These are phyloP conservation scores for Groenewaldozyma salmanticensis DNA, from an alignment of 805 yeast genomes.

Conservation along the genomic window DNA sequence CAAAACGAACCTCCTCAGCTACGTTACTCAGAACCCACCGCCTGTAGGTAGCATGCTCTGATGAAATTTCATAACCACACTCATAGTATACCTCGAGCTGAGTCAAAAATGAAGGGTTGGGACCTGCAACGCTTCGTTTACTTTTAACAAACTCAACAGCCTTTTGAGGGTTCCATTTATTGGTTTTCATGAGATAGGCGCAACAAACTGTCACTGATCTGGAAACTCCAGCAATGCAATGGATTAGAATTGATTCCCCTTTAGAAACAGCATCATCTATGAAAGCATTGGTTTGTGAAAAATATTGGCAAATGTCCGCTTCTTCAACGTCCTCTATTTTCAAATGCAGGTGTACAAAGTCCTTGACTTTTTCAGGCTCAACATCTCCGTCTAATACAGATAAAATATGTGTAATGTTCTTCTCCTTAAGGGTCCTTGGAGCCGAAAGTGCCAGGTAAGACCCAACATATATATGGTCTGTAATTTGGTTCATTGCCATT, in stretches of 20 bases:
- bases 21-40: constrained; percentile 29
- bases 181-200: constrained; percentile 80
- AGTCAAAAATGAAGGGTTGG: constrained; percentile 63
- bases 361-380: constrained; percentile 39
- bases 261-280: constrained; percentile 44
- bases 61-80: constrained; percentile 26
- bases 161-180: constrained; percentile 46
- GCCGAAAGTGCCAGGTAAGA: constrained; percentile 56
- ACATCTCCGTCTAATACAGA: constrained; percentile 59
- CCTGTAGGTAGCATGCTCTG: constrained; percentile 28
- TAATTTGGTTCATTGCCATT: constrained; percentile 15
- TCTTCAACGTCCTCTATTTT: constrained; percentile 64
- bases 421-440: constrained; percentile 39
- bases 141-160: constrained; percentile 67
- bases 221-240: constrained; percentile 81
- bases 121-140: constrained; percentile 44
- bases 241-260: constrained; percentile 30
- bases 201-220: constrained; percentile 78
- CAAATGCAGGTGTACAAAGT: constrained; percentile 40
- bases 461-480: constrained; percentile 49
- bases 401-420: constrained; percentile 60
- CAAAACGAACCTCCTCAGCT: constrained; percentile 15
- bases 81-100: constrained; percentile 60
- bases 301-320: constrained; percentile 52
- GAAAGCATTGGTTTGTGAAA: constrained; percentile 54